phyloP scores from a whole-genome alignment of 2,329 filamentous ascomycete genomes.

The Diaporthe ilicicola region DNA sequence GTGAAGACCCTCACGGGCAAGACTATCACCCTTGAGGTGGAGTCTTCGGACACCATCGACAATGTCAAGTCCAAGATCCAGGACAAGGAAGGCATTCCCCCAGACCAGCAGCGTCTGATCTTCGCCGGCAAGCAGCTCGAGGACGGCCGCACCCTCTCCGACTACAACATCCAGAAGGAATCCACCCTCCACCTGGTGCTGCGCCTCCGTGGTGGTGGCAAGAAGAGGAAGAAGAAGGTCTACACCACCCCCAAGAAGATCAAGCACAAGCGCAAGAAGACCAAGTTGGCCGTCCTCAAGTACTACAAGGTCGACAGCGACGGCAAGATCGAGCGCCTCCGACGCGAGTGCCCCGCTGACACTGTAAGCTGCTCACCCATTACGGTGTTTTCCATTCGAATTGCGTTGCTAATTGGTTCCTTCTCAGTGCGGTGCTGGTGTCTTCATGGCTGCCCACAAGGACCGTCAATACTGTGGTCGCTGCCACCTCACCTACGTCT shows the following conservation, averaged over 20 bases:
- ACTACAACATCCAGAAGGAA: constrained; percentile 99
- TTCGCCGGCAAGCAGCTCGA: constrained; percentile 99
- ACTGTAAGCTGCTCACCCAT: constrained; percentile 67
- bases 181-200: constrained; percentile 97
- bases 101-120: constrained; percentile 99
- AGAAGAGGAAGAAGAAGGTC: constrained; percentile 99
- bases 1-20: constrained; percentile 95
- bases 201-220: constrained; percentile 97
- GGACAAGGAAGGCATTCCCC: constrained; percentile 99
- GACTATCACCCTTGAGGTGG: constrained; percentile 99
- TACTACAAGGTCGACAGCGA: constrained; percentile 99
- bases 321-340: constrained; percentile 99
- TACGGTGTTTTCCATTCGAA: fast-evolving
- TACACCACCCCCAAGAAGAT: constrained; percentile 99
- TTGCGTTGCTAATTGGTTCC: constrained; percentile 44
- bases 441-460: constrained; percentile 99
- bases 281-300: constrained; percentile 99
- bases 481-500: constrained; percentile 78
- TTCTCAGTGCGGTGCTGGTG: constrained; percentile 92
- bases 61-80: constrained; percentile 99
- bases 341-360: constrained; percentile 94
- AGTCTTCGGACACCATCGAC: constrained; percentile 99
- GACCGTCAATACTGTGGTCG: constrained; percentile 96
- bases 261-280: constrained; percentile 99
- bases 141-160: constrained; percentile 97